Evolutionary conservation across 768 basidiomycete genomes (phyloP), one percentile per base, ranked within the genome.

Genomic region (Hericium rajendrae): DNA sequence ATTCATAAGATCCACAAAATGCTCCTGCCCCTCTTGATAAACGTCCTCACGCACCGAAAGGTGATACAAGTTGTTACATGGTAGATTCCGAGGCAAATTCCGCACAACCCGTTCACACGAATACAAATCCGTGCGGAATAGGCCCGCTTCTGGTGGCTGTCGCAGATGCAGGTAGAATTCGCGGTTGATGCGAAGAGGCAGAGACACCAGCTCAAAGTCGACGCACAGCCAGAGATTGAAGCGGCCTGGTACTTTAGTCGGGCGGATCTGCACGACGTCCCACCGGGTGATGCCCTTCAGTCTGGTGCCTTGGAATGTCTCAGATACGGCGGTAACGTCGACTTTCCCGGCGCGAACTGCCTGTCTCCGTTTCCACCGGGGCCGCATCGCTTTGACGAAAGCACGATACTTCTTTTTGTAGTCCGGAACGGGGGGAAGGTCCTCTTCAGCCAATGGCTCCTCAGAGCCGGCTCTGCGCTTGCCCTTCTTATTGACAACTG

Each of bases 161-260:
- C 93, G 86, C 57, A 95, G 77, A 66, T 97, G 94, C 58, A 98
- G 77, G 70, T 95, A 97, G 70, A 98, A 97, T 65, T 94, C 85
- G 38, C 95, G 82, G 2, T 91, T 86, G 48, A 99, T 85, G 2
- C 93, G 83, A 16, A 99, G 76, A 13, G 88, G 83, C 22, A 95
- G 78, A 16, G 86, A 74, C n/a, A 88, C 78, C 38, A 97, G 79
- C 53, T 86, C 84, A 11, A 81, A 78, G 51, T 92, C 88, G 32
- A 91, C 82, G 0, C 84, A 86, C 6, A 97, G 75, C 95, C 95
- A 98, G 39, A 98, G 70, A 18, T 82, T 79, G 70, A 87, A 97
- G 20, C 92, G 85, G 11, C 97, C 95, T 11, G 84, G 77, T 43
- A 78, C 81, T 60, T 79, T 79, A 57, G 84, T 91, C 0, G 83